These are phyloP conservation scores for Hypsizygus marmoreus DNA, from an alignment of 768 basidiomycete genomes.

Conservation along the genomic window DNA sequence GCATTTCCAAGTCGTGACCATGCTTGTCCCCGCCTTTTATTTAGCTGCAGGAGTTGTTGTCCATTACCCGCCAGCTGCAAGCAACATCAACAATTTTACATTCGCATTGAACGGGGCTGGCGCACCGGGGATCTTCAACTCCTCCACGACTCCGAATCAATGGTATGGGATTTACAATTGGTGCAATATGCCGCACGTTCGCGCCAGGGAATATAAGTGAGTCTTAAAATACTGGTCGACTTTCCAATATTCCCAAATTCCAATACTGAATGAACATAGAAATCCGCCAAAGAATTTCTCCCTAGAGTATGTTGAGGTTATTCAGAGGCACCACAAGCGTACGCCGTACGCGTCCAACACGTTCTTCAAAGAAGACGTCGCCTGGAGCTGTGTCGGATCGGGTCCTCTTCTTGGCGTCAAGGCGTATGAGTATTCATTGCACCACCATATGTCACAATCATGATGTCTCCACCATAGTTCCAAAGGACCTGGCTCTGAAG, in stretches of 20 bases:
- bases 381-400: conserved; percentile 44
- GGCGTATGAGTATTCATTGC: conserved; percentile 21
- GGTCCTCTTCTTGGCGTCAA: conserved; percentile 38
- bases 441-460: not conserved
- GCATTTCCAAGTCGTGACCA: not conserved
- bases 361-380: conserved; percentile 48
- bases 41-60: conserved; percentile 23
- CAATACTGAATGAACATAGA: conserved; percentile 21
- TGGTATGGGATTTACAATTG: conserved; percentile 51
- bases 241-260: not conserved
- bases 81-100: conserved; percentile 44
- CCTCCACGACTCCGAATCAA: conserved; percentile 38
- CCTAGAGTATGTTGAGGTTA: conserved; percentile 51
- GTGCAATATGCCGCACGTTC: conserved; percentile 59
- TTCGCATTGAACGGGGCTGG: conserved; percentile 43
- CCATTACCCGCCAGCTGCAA: conserved; percentile 41
- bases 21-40: conserved; percentile 13
- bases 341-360: conserved; percentile 53
- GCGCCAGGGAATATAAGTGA: conserved; percentile 45
- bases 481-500: conserved; percentile 26
- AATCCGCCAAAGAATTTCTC: conserved; percentile 35
- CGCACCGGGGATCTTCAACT: conserved; percentile 48
- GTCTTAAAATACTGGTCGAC: conserved; percentile 9
- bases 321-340: conserved; percentile 56
- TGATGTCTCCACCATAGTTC: conserved; percentile 15